Evolutionary conservation across 2,329 filamentous ascomycete species (phyloP), one percentile per base, ranked within the genome.

Genomic region (Cercospora brassicicola): DNA sequence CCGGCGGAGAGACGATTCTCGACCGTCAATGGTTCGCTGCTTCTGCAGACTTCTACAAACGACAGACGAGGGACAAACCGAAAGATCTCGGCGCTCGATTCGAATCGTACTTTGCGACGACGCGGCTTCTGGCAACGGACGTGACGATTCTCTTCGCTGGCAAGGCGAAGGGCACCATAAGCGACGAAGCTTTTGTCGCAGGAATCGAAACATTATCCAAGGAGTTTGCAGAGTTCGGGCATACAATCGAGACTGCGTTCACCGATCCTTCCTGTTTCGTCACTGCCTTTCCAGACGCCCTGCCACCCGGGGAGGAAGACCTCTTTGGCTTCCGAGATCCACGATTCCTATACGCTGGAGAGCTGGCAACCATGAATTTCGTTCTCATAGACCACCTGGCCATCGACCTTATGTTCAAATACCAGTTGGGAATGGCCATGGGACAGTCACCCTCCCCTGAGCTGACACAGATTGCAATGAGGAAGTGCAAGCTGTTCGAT

Each of bases 401-500:
- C 7, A 88, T 94, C 26, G 85, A 90, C 59, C 84, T 95, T 67
- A 92, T 97, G 90, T 93, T 93, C 79, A 88, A 89, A 72, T 89
- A 90, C 73, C 91, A 95, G 74, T 87, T 89, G 1, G 85, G 88
- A 3, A 82, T 86, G 60, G 83, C 86, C 1, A 79, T 87, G 61
- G 67, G 65, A 56, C 81, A 86, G 80, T 74, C 82, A 1, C 79
- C 83, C 6, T 76, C 82, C 11, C 77, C 84, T 11, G 88, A 91
- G 62, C 75, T 94, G 64, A 82, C 83, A 3, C 78, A 83, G 1
- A 84, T 91, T 66, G 90, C 92, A 0, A 87, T 90, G 72, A 85
- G 87, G 63, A 89, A 90, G 51, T 94, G 91, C 76, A 90, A 92
- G 74, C 85, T 94, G 67, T 93, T 93, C 67, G 93, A 96, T 79